Evolutionary conservation across 2,329 filamentous ascomycete species (phyloP).

Genomic region (Cladosporium halotolerans): DNA sequence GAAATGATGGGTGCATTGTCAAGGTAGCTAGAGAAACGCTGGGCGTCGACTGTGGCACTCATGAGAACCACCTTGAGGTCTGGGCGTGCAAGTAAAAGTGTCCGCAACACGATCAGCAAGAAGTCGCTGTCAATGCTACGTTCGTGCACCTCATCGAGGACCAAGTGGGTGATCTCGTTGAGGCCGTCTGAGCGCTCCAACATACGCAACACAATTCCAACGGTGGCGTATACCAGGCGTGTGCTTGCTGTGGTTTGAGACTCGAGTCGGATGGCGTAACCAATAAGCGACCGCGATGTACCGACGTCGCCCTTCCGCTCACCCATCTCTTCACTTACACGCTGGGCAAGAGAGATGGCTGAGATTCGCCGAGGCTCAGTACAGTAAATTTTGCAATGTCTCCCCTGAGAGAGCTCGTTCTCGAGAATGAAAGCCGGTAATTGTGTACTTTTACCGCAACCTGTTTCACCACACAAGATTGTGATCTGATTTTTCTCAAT

Average conservation of each 20-base stretch:
- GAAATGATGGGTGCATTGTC: conserved; percentile 78
- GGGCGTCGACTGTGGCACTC: conserved; percentile 93
- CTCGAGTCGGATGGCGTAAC: conserved; percentile 90
- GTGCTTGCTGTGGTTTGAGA: conserved; percentile 78
- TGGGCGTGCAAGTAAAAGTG: conserved; percentile 67
- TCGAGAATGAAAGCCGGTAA: conserved; percentile 92
- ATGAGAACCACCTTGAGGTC: conserved; percentile 92
- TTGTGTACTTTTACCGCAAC: conserved; percentile 95
- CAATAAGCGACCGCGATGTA: conserved; percentile 75
- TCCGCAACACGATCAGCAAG: conserved; percentile 81
- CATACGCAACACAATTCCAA: conserved; percentile 96
- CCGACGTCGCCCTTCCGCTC: conserved; percentile 78
- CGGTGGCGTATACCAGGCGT: conserved; percentile 79
- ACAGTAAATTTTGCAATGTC: conserved; percentile 85
- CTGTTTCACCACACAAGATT: conserved; percentile 94
- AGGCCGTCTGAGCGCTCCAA: conserved; percentile 82
- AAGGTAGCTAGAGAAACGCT: conserved; percentile 84
- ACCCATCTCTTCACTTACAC: conserved; percentile 91
- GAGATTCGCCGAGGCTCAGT: conserved; percentile 94
- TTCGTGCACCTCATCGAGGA: conserved; percentile 97
- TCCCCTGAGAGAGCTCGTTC: conserved; percentile 73
- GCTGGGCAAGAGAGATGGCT: conserved; percentile 83
- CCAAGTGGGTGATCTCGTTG: conserved; percentile 81
- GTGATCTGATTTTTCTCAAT: conserved; percentile 78
- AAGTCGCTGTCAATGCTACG: conserved; percentile 96